A percentile compares a stretch with the other conserved stretches of the same genome.
Conservation (phyloP, 805 yeast genomes). For the Barnettozyma wickerhamii region DNA sequence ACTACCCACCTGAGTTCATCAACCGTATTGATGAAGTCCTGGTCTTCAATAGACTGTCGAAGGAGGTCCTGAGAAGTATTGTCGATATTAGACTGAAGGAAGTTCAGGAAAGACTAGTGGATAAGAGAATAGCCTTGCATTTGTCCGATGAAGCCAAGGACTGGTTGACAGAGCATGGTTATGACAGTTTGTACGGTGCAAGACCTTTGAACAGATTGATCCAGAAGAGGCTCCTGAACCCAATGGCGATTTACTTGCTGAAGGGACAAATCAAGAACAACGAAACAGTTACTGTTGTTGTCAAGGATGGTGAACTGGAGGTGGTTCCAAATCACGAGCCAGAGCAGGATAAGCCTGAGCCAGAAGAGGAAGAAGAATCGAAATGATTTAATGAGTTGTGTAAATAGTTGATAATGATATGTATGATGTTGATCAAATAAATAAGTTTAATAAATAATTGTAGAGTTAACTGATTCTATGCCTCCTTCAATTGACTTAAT, state of each 20-base stretch:
- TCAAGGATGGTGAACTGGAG: slow-evolving; percentile 38
- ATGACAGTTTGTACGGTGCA: slow-evolving; percentile 91
- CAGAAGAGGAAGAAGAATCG: slow-evolving; percentile 2
- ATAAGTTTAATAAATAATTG: slow-evolving; percentile 1
- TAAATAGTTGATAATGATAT: not conserved
- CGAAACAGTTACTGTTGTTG: slow-evolving; percentile 50
- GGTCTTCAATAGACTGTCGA: slow-evolving; percentile 87
- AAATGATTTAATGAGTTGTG: not conserved
- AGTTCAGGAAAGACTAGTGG: slow-evolving; percentile 70
- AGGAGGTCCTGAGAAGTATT: slow-evolving; percentile 66
- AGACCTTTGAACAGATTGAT: slow-evolving; percentile 90
- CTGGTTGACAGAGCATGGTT: slow-evolving; percentile 81
- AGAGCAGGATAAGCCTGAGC: slow-evolving; percentile 20
- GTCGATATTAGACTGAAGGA: slow-evolving; percentile 83
- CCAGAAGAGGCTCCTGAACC: slow-evolving; percentile 80
- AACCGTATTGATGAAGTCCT: slow-evolving; percentile 93
- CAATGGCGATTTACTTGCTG: slow-evolving; percentile 76
- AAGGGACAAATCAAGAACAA: slow-evolving; percentile 68
- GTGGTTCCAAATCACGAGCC: slow-evolving; percentile 44
- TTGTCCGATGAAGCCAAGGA: slow-evolving; percentile 62
- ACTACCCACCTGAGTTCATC: slow-evolving; percentile 92
- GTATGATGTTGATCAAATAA: slow-evolving; percentile 1
- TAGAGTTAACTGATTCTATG: slow-evolving; percentile 1
- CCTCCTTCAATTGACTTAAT: not conserved
- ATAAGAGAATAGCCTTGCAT: slow-evolving; percentile 65